A percentile compares a stretch with the other conserved stretches of the same genome.
Conservation (phyloP, 2,329 filamentous ascomycete species). For the Aspergillus udagawae region DNA sequence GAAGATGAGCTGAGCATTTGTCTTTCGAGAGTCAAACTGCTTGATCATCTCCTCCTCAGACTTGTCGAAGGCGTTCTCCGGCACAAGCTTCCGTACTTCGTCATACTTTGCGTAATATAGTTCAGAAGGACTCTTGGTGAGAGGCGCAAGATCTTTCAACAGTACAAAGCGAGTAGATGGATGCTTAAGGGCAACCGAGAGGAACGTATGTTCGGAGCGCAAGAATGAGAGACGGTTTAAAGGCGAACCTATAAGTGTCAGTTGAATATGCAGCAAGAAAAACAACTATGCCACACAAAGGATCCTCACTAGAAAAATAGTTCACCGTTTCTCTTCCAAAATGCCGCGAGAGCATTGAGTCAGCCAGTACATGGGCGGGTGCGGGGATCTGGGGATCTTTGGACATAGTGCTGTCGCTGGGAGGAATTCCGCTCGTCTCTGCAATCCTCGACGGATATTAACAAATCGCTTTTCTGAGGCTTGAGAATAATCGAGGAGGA, state of each 20-base stretch:
- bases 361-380: constrained; percentile 55
- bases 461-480: neutral
- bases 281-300: neutral
- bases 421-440: neutral
- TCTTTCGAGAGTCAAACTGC: constrained; percentile 67
- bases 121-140: constrained; percentile 57
- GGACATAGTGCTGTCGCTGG: constrained; percentile 21
- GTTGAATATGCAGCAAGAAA: neutral
- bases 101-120: constrained; percentile 66
- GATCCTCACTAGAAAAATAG: constrained; percentile 47
- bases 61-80: constrained; percentile 64
- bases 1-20: constrained; percentile 72
- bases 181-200: constrained; percentile 46
- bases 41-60: constrained; percentile 70
- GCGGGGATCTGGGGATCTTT: constrained; percentile 46
- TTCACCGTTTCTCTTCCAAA: constrained; percentile 50
- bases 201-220: constrained; percentile 45
- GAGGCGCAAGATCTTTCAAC: constrained; percentile 72
- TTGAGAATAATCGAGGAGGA: neutral
- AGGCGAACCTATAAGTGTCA: constrained; percentile 38
- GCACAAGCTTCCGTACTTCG: constrained; percentile 68
- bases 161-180: constrained; percentile 63
- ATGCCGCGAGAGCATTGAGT: constrained; percentile 51
- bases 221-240: constrained; percentile 49
- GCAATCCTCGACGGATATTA: neutral